Evolutionary conservation across 2,329 filamentous ascomycete species (phyloP), one percentile per base, ranked within the genome.

Genomic region (Purpureocillium lavendulum): DNA sequence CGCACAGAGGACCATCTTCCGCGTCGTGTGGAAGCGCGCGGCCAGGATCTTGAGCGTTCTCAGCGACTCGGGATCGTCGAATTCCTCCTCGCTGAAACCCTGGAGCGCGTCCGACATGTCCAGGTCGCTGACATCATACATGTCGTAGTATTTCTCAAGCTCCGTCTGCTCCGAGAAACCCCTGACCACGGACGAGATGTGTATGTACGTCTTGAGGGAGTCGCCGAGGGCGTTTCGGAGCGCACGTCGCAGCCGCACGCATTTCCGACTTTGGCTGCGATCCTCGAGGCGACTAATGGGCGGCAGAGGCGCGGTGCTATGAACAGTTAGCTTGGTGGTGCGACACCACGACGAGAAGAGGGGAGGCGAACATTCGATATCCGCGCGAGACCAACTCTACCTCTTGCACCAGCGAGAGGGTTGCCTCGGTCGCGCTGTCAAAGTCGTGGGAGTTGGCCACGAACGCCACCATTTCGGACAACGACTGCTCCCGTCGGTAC

Each of bases 381-480:
- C 89, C 89, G 50, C 89, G 79, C 24, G 89, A 94, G 18, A 96
- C 88, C 26, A 96, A 72, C 64, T 96, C 89, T n/a, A 96, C 88
- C 62, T 96, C 89, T 59, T 95, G 89, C 45, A 96, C 82, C 44
- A 95, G 74, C 30, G 84, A 80, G 40, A 95, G 69, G 3, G 86
- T 84, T 26, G 86, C 83, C 30, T 81, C 80, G 31, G 77, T 80
- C 16, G 82, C 82, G 31, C 81, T 77, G 60, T 96, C 88, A 50
- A 94, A 87, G 36, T 82, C 79, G 55, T 94, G 87, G 30, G 87
- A 80, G 53, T 79, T 81, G 35, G 76, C 70, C 34, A 92, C 80
- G 47, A 94, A 79, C 1, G 69, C 64, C 10, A 77, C 77, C 5
- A 84, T 79, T 45, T 82, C 78, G 28, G 77, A 70, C 30, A 94